A percentile compares a stretch with the other conserved stretches of the same genome.
Evolutionary conservation across 164 flowering plant genomes (phyloP).

Genomic region (Platanus orientalis): DNA sequence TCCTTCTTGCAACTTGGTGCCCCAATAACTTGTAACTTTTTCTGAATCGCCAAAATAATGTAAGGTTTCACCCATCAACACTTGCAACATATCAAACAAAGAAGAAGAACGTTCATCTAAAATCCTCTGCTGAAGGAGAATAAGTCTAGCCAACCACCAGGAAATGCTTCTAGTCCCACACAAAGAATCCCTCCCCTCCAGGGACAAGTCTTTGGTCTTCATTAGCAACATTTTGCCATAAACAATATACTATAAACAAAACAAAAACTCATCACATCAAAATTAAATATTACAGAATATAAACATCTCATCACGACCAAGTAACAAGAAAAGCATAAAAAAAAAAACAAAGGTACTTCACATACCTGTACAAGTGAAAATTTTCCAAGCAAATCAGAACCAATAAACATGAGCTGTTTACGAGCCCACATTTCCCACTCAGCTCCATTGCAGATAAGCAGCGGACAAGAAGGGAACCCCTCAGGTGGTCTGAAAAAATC

Average conservation of each 20-base stretch:
- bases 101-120: slow-evolving; percentile 56
- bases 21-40: slow-evolving; percentile 59
- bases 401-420: slow-evolving; percentile 62
- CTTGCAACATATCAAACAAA: slow-evolving; percentile 61
- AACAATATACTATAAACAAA: slow-evolving; percentile 58
- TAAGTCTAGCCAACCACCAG: slow-evolving; percentile 56
- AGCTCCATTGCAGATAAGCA: slow-evolving; percentile 23
- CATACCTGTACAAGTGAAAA: slow-evolving; percentile 65
- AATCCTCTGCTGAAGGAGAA: slow-evolving; percentile 45
- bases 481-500: slow-evolving; percentile 42
- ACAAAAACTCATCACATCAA: not conserved
- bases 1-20: slow-evolving; percentile 29
- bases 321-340: not conserved
- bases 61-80: slow-evolving; percentile 32
- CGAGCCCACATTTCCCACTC: slow-evolving; percentile 86
- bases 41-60: slow-evolving; percentile 52
- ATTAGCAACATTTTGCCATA: slow-evolving; percentile 73
- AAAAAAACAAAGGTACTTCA: not conserved
- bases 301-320: not conserved
- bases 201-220: slow-evolving; percentile 52
- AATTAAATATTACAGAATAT: not conserved
- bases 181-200: slow-evolving; percentile 22
- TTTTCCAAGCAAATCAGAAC: slow-evolving; percentile 74
- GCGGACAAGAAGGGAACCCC: slow-evolving; percentile 40
- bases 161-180: slow-evolving; percentile 48